These are phyloP conservation scores for Taiwanofungus camphoratus DNA, from an alignment of 1,284 basidiomycete genomes.

Conservation along the genomic window DNA sequence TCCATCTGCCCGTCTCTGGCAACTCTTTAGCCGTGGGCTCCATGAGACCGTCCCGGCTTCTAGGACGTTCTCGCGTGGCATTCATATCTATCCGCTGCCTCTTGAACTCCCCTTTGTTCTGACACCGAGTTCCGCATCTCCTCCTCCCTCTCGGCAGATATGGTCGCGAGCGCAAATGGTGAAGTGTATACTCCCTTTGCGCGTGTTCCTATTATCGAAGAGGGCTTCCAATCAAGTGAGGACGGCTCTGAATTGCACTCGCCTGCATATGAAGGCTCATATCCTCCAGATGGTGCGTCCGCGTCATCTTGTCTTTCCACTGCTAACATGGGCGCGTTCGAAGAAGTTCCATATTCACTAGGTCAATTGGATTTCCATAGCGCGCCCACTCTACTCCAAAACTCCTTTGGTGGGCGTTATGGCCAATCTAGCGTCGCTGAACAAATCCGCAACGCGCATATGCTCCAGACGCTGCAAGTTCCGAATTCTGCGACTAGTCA, in stretches of 20 bases:
- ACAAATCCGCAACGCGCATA: slow-evolving; percentile 26
- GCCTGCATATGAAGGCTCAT: slow-evolving; percentile 50
- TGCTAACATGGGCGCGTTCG: slow-evolving; percentile 25
- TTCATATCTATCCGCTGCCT: slow-evolving; percentile 30
- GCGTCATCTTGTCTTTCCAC: slow-evolving; percentile 16
- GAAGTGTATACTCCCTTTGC: slow-evolving; percentile 55
- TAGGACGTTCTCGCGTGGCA: slow-evolving; percentile 28
- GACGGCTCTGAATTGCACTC: slow-evolving; percentile 68
- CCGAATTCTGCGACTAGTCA: slow-evolving; percentile 24
- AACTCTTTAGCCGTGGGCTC: slow-evolving; percentile 24
- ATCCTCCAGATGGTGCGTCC: slow-evolving; percentile 36
- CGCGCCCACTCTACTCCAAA: slow-evolving; percentile 18
- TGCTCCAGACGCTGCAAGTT: slow-evolving; percentile 26
- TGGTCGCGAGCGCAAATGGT: slow-evolving; percentile 49
- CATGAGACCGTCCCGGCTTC: slow-evolving; percentile 27
- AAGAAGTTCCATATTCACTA: slow-evolving; percentile 65
- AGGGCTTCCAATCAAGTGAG: slow-evolving; percentile 63
- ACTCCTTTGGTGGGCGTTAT: slow-evolving; percentile 26
- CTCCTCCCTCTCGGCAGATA: slow-evolving; percentile 28
- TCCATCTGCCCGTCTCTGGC: slow-evolving; percentile 26
- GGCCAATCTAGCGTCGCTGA: slow-evolving; percentile 18
- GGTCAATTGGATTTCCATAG: slow-evolving; percentile 22
- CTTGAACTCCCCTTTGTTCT: slow-evolving; percentile 29
- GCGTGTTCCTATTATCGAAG: slow-evolving; percentile 45
- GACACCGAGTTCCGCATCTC: slow-evolving; percentile 23